Evolutionary conservation across 257 asterid species (phyloP), one percentile per base, ranked within the genome.

Genomic region (Primulina huaijiensis): DNA sequence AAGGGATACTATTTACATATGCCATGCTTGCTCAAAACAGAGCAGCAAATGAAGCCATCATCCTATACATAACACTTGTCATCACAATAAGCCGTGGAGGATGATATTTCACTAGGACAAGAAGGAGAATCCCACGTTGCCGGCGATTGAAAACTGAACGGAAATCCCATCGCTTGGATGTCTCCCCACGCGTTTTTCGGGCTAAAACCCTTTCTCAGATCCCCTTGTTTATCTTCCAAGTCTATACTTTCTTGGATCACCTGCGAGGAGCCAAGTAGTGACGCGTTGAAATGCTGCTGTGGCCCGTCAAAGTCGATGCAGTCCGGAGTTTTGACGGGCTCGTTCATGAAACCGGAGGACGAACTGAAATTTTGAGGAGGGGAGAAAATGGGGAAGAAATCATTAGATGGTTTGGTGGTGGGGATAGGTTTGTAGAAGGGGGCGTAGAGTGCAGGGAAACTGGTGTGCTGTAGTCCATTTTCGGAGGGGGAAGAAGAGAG

Each of bases 81-180:
- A 58, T 90, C 64, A 19, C 87, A 86, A 76, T 74, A 77, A 30
- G 77, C 52, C 2, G 52, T 78, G 17, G 87, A 70, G 12, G 96
- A 86, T 33, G 96, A 89, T n/a, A 81, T 72, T 71, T 84, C 89
- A 63, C 86, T 81, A 29, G 90, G 85, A 79, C 89, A 84, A 4
- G 89, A 75, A 6, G 93, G 86, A 62, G 91, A 82, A 40, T 85
- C 90, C 96, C 92, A 88, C 12, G 55, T 46, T 6, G 2, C 55
- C 35, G 82, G 80, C 71, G 79, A 60, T 10, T 81, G 79, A 74
- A 82, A 73, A 75, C 80, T 82, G 81, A 83, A 89, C 1, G 96
- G 96, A 57, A 87, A 87, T 60, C 81, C 92, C 71, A 86, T 71
- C 2, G 82, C 40, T 52, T 82, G 50, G 6, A 73, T 65, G 3